Percentiles rank a stretch among this genome's conserved stretches.
phyloP scores from a whole-genome alignment of 768 basidiomycete species.

The Thelephora ganbajun region DNA sequence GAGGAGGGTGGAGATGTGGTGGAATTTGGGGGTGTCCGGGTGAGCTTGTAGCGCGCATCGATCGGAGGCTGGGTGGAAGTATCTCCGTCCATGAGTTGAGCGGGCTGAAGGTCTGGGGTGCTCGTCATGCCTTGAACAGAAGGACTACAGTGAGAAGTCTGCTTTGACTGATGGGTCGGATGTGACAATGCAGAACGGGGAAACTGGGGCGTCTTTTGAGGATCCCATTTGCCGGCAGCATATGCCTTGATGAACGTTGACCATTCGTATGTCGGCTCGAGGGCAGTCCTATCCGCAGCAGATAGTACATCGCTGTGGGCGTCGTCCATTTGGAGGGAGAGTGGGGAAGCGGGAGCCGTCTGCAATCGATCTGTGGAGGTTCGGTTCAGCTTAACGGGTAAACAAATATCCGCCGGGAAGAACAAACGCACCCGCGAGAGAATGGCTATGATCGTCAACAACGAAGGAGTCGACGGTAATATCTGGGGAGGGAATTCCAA shows the following conservation, averaged over 20 bases:
- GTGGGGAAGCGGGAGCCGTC: no score
- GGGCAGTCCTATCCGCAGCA: constrained; percentile 7
- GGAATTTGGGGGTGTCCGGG: background rate
- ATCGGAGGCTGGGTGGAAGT: background rate
- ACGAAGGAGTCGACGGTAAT: background rate
- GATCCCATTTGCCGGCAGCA: constrained; percentile 68
- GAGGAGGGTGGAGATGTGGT: background rate
- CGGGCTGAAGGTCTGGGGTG: background rate
- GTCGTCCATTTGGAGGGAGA: constrained; percentile 9
- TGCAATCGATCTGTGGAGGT: no score
- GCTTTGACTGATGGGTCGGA: constrained; percentile 8
- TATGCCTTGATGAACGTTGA: constrained; percentile 65
- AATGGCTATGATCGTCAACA: background rate
- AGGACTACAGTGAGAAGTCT: background rate
- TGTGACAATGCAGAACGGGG: constrained; percentile 25
- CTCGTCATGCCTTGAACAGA: background rate
- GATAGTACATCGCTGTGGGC: constrained; percentile 7
- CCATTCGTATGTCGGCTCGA: constrained; percentile 45
- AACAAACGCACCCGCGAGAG: background rate
- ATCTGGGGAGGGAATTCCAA: background rate
- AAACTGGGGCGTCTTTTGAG: constrained; percentile 50
- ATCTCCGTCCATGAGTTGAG: background rate
- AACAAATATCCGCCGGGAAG: background rate
- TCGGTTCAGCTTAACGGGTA: no score
- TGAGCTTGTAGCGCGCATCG: background rate